Evolutionary conservation across 1,284 basidiomycete genomes (phyloP).

Genomic region (Cryptococcus sp.): DNA sequence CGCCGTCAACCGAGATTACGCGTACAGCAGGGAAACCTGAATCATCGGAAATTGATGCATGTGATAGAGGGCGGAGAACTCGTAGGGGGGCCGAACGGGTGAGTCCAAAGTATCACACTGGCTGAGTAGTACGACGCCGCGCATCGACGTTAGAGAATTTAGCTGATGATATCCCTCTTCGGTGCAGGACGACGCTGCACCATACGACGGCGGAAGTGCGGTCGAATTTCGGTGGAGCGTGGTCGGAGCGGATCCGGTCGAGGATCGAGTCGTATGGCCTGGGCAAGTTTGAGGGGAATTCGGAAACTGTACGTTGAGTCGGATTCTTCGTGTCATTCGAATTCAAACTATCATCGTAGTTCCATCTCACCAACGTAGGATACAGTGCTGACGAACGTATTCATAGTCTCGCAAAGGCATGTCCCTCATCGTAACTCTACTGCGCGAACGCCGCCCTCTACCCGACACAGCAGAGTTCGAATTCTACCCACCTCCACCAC

Average conservation of each 20-base stretch:
- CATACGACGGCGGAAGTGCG: constrained; percentile 50
- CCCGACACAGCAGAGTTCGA: constrained; percentile 42
- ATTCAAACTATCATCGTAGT: no score
- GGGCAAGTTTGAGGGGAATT: constrained; percentile 51
- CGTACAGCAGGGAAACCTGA: constrained; percentile 48
- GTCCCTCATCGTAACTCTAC: constrained; percentile 47
- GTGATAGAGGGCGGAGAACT: constrained; percentile 50
- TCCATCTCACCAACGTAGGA: not conserved
- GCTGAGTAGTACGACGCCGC: no score
- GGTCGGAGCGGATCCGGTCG: constrained; percentile 45
- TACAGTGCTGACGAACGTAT: not conserved
- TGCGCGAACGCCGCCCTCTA: constrained; percentile 37
- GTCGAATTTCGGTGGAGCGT: constrained; percentile 49
- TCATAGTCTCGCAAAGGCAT: constrained; percentile 51
- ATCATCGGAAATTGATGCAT: constrained; percentile 54
- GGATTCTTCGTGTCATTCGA: not conserved
- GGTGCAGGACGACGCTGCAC: constrained; percentile 43
- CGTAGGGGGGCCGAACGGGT: constrained; percentile 43
- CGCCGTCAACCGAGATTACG: constrained; percentile 39
- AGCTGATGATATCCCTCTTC: no score
- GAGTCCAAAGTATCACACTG: constrained; percentile 15
- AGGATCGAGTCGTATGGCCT: constrained; percentile 51
- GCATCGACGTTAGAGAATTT: no score
- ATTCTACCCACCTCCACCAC: constrained; percentile 38
- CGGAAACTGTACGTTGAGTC: constrained; percentile 40